Evolutionary conservation across 2,329 filamentous ascomycete genomes (phyloP).

Genomic region (Fusarium staphyleae): DNA sequence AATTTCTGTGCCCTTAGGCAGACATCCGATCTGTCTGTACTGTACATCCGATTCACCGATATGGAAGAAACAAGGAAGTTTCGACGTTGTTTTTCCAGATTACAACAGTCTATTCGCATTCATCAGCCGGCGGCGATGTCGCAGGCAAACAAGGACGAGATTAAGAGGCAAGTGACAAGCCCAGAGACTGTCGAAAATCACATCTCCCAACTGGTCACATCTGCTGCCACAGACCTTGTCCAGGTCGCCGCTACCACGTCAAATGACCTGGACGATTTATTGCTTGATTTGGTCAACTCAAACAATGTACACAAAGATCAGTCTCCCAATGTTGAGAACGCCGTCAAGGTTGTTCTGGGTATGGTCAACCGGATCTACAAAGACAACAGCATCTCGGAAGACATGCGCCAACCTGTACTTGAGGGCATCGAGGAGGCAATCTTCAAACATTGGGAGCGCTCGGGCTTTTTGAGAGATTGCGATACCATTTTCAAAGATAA

Average conservation of each 20-base stretch:
- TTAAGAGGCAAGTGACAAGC: background rate
- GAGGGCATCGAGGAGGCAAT: constrained; percentile 38
- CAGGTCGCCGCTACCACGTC: background rate
- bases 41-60: constrained; percentile 32
- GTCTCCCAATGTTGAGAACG: background rate
- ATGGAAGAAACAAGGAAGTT: constrained; percentile 26
- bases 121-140: background rate
- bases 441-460: constrained; percentile 37
- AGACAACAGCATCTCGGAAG: constrained; percentile 10
- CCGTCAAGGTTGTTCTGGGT: background rate
- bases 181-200: background rate
- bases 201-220: background rate
- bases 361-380: constrained; percentile 12
- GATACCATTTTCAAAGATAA: constrained; percentile 36
- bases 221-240: background rate
- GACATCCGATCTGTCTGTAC: background rate
- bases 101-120: constrained; percentile 10
- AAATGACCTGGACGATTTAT: background rate
- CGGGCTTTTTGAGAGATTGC: constrained; percentile 35
- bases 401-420: constrained; percentile 26
- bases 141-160: background rate
- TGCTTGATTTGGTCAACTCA: constrained; percentile 26
- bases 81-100: constrained; percentile 2
- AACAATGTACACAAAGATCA: constrained; percentile 4
- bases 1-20: constrained; percentile 34